Evolutionary conservation across 805 yeast genomes (phyloP).

Genomic region (Yamadazyma kitorensis): DNA sequence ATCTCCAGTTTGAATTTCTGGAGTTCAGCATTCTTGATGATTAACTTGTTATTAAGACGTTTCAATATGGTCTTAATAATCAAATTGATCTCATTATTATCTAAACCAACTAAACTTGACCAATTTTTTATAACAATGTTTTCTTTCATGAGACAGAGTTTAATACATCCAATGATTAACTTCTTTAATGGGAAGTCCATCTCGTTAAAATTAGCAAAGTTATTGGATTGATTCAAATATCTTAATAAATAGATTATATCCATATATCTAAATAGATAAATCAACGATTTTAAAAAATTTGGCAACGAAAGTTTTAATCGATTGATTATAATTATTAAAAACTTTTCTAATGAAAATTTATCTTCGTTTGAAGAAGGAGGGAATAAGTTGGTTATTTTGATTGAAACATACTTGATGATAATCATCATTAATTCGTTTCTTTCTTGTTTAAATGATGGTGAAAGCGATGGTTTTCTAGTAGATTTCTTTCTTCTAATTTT

Average conservation of each 20-base stretch:
- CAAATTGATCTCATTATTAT: conserved; percentile 31
- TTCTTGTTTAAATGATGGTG: conserved; percentile 26
- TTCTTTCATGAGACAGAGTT: conserved; percentile 34
- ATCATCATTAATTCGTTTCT: conserved; percentile 40
- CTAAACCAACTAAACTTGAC: conserved; percentile 36
- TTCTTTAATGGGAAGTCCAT: conserved; percentile 43
- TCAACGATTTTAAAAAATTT: conserved; percentile 38
- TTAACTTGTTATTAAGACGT: conserved; percentile 40
- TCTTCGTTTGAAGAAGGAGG: conserved; percentile 33
- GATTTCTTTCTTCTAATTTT: background rate
- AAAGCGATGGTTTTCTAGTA: conserved; percentile 2
- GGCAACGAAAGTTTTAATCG: conserved; percentile 35
- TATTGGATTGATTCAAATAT: conserved; percentile 44
- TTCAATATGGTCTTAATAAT: conserved; percentile 34
- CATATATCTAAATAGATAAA: conserved; percentile 45
- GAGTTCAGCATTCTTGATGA: conserved; percentile 36
- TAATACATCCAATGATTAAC: conserved; percentile 41
- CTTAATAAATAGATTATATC: conserved; percentile 44
- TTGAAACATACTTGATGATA: conserved; percentile 40
- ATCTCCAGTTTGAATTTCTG: conserved; percentile 37
- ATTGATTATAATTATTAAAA: conserved; percentile 34
- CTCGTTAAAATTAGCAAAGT: conserved; percentile 40
- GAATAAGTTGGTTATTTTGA: conserved; percentile 41
- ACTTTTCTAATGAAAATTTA: conserved; percentile 40
- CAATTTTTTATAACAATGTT: conserved; percentile 26